phyloP scores from a whole-genome alignment of 1,284 basidiomycete species.

The Omphalotus olearius region DNA sequence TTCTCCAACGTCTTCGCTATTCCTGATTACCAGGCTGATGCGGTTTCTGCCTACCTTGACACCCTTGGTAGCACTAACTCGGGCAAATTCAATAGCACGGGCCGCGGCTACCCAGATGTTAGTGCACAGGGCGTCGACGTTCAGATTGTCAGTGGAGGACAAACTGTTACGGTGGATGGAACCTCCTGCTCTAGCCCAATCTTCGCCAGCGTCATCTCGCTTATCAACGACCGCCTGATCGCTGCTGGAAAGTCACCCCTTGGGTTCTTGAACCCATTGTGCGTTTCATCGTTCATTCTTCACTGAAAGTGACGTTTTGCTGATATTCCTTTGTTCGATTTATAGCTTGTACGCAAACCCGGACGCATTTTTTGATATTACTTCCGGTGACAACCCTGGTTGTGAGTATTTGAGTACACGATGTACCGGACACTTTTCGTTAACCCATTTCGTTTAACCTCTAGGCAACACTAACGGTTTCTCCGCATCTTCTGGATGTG shows the following conservation, averaged over 20 bases:
- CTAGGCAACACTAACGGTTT: constrained; percentile 13
- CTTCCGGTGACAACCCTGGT: constrained; percentile 8
- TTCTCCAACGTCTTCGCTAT: constrained; percentile 32
- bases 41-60: constrained; percentile 26
- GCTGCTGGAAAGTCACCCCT: constrained; percentile 27
- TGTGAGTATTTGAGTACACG: not conserved
- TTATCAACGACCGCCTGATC: constrained; percentile 32
- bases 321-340: not conserved
- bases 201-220: constrained; percentile 29
- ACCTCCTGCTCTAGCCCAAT: constrained; percentile 35
- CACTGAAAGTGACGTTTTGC: not conserved
- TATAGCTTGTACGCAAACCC: constrained; percentile 15
- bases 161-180: constrained; percentile 20
- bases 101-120: constrained; percentile 36
- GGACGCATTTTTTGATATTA: constrained; percentile 27
- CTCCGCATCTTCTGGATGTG: constrained; percentile 13
- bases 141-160: constrained; percentile 16
- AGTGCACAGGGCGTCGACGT: constrained; percentile 29
- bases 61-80: constrained; percentile 27
- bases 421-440: no score
- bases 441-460: no score
- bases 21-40: constrained; percentile 29
- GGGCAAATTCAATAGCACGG: constrained; percentile 24
- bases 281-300: not conserved
- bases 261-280: constrained; percentile 37